A percentile compares a stretch with the other conserved stretches of the same genome.
Conservation (phyloP, 148 eudicot genomes). For the Amaranthus cruentus region DNA sequence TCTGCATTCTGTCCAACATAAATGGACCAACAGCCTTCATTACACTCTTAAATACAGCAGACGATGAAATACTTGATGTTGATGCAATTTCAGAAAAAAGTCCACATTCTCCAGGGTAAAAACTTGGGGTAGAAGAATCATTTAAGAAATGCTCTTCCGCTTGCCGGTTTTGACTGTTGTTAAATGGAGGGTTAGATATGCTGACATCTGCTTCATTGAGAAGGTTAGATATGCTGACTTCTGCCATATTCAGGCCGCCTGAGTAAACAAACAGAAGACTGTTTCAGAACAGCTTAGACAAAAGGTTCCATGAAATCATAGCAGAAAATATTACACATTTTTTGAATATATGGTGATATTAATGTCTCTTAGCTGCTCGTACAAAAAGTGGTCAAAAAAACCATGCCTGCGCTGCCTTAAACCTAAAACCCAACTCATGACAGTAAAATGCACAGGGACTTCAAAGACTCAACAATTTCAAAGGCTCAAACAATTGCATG, state of each 20-base stretch:
- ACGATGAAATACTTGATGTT: slow-evolving; percentile 16
- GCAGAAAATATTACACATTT: background rate
- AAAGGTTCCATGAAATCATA: background rate
- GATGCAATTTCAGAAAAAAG: slow-evolving; percentile 19
- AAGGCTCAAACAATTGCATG: background rate
- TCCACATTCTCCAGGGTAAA: slow-evolving; percentile 26
- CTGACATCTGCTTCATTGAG: slow-evolving; percentile 18
- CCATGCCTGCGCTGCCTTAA: background rate
- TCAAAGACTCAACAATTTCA: background rate
- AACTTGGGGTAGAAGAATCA: slow-evolving; percentile 24
- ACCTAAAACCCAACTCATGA: background rate
- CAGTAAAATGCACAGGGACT: background rate
- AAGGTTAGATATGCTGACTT: slow-evolving; percentile 24
- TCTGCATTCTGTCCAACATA: slow-evolving; percentile 15
- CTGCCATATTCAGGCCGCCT: slow-evolving; percentile 22
- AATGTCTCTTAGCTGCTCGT: background rate
- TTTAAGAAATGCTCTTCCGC: slow-evolving; percentile 33
- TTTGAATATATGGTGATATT: background rate
- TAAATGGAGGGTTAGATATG: slow-evolving; percentile 24
- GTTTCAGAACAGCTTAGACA: background rate
- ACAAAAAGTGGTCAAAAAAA: background rate
- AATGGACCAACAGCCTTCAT: slow-evolving; percentile 29
- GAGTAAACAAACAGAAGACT: slow-evolving; percentile 2
- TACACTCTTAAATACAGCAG: slow-evolving; percentile 40
- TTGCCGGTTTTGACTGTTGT: slow-evolving; percentile 18